phyloP scores from a whole-genome alignment of 192 early-diverging fungal genomes.

The Entrophospora sp. region DNA sequence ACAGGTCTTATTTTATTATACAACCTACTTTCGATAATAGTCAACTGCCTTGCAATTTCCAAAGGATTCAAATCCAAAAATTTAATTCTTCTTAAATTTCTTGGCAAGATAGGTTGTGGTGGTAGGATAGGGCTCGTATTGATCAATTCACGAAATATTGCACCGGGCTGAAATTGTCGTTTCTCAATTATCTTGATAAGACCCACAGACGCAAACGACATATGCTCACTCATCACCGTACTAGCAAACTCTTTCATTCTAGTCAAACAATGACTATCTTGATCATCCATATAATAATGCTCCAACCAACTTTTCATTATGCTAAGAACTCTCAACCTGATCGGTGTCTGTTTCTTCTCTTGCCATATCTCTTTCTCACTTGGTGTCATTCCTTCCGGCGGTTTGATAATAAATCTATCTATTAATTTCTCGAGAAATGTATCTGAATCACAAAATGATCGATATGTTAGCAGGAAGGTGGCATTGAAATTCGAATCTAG shows the following conservation, averaged over 20 bases:
- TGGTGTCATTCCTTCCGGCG: constrained; percentile 52
- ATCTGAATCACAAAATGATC: constrained; percentile 75
- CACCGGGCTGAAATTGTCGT: constrained; percentile 41
- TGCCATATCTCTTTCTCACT: constrained; percentile 71
- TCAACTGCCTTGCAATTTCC: constrained; percentile 93
- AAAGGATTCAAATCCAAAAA: constrained; percentile 85
- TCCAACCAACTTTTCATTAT: constrained; percentile 96
- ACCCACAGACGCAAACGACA: constrained; percentile 59
- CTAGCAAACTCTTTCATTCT: constrained; percentile 67
- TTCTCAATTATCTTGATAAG: constrained; percentile 74
- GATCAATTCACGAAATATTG: constrained; percentile 50
- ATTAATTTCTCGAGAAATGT: constrained; percentile 71
- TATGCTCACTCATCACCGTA: constrained; percentile 61
- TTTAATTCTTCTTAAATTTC: constrained; percentile 64
- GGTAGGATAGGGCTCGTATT: constrained; percentile 50
- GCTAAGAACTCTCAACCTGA: constrained; percentile 92
- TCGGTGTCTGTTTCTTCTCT: constrained; percentile 77
- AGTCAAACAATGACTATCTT: constrained; percentile 60
- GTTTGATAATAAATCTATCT: constrained; percentile 66
- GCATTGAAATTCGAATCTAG: constrained; percentile 72
- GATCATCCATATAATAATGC: constrained; percentile 72
- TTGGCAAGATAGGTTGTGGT: constrained; percentile 76
- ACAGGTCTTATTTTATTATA: constrained; percentile 77
- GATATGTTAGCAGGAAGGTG: constrained; percentile 91
- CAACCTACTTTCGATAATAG: constrained; percentile 78